Conservation (phyloP, 768 basidiomycete species). For the Naganishia onofrii region DNA sequence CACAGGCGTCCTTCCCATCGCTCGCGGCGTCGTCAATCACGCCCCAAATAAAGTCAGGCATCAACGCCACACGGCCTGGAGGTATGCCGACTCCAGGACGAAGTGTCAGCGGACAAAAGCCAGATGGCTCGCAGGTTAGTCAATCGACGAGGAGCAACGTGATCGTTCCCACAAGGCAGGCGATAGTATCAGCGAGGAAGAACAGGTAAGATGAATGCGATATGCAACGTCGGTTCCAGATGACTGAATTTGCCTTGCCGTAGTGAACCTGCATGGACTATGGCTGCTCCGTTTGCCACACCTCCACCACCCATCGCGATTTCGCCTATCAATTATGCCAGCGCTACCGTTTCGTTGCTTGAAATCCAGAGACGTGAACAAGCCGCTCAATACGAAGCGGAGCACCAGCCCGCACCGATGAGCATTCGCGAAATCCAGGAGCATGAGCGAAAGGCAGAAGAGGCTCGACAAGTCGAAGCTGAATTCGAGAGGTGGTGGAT, state of each 20-base stretch:
- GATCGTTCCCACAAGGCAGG: conserved; percentile 35
- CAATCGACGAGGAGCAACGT: conserved; percentile 29
- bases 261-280: conserved; percentile 62
- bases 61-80: not conserved
- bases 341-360: conserved; percentile 62
- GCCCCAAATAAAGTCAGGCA: not conserved
- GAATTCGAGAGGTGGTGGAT: conserved; percentile 90
- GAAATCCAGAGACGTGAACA: conserved; percentile 81
- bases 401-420: conserved; percentile 58
- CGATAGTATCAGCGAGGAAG: conserved; percentile 27
- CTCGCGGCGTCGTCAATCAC: not conserved
- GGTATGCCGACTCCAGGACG: conserved; percentile 4
- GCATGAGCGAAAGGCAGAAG: conserved; percentile 60
- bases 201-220: conserved; percentile 36
- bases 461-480: conserved; percentile 58
- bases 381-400: conserved; percentile 55
- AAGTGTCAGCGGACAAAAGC: conserved; percentile 1
- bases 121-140: conserved; percentile 15
- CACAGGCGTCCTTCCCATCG: not conserved
- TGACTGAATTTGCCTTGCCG: conserved; percentile 12
- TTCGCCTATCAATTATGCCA: conserved; percentile 42
- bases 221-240: not conserved
- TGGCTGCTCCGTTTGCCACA: conserved; percentile 47
- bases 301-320: conserved; percentile 51
- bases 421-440: conserved; percentile 80